Evolutionary conservation across 225 moss, liverwort and hornwort species (phyloP), one percentile per base, ranked within the genome.

Genomic region (Pleurozium schreberi): DNA sequence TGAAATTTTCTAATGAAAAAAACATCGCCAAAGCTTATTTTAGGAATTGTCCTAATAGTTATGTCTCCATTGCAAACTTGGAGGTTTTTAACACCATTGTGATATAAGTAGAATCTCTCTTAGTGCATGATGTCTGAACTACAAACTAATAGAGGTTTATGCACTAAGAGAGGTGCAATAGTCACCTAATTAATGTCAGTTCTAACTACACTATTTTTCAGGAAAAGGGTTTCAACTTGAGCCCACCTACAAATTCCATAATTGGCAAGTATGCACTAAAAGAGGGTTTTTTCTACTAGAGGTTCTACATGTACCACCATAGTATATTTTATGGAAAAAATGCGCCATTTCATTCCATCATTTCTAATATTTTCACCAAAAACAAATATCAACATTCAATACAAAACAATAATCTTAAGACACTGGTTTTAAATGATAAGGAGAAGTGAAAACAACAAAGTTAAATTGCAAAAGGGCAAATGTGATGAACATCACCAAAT

Each of bases 401-500:
- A 13, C 4, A 61, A 80, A 58, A 27, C 1, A n/a, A 21, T 50
- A 43, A 61, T 70, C 38, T 81, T 20, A 10, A 6, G 14, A 25
- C 18, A 22, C 12, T 40, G 3, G 1, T 78, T 31, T 7, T 11
- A 62, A 73, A 60, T 49, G 31, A 75, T 34, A 21, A 38, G 7
- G 3, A 75, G 1, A 30, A 63, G 7, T 8, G 45, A 75, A 34
- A 83, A 43, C 5, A 18, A 36, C 4, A n/a, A 0, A 19, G 10
- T 23, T 6, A 58, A 27, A 33, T 26, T 42, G 61, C 7, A 33
- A 3, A 47, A 43, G 2, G 26, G 1, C 2, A 80, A 45, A n/a
- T 5, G 36, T 42, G 20, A 55, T 2, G 1, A 82, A 63, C 70
- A 69, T 92, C 92, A 98, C 98, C 36, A 98, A 78, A 89, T 98